These are phyloP conservation scores for Mariannaea elegans DNA, from an alignment of 2,329 filamentous ascomycete genomes.

Conservation along the genomic window DNA sequence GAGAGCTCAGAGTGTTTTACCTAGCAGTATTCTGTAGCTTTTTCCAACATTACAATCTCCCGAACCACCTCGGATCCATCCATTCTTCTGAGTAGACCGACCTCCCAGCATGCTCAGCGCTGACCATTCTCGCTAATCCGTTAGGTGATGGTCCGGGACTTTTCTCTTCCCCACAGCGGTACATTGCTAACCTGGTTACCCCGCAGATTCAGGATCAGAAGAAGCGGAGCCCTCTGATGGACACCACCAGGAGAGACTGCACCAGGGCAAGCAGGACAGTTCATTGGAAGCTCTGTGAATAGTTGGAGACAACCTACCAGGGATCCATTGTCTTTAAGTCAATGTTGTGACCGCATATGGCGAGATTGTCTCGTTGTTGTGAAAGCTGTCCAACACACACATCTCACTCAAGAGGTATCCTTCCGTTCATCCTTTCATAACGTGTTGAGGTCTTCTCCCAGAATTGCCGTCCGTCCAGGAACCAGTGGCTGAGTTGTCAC, in stretches of 20 bases:
- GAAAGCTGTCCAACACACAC: no score
- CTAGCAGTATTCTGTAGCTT: no score
- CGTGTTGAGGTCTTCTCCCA: not conserved
- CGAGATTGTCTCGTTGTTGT: not conserved
- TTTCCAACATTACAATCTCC: no score
- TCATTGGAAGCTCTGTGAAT: no score
- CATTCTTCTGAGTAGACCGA: no score
- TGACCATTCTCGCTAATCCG: not conserved
- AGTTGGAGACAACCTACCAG: no score
- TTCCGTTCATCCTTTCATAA: not conserved
- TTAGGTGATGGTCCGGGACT: not conserved
- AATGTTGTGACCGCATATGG: not conserved
- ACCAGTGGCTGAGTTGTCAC: slow-evolving; percentile 19
- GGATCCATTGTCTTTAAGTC: no score
- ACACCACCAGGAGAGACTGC: no score
- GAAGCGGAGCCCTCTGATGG: slow-evolving; percentile 17
- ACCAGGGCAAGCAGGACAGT: no score
- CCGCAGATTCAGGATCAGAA: slow-evolving; percentile 18
- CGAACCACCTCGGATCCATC: no score
- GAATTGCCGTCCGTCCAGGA: slow-evolving; percentile 19
- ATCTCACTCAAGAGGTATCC: not conserved
- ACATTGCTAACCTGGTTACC: slow-evolving; percentile 11
- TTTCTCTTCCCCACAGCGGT: slow-evolving; percentile 22
- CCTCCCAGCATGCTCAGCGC: slow-evolving; percentile 1
- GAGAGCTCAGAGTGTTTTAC: no score